These are phyloP conservation scores for Acephala macrosclerotiorum DNA, from an alignment of 2,329 filamentous ascomycete species.

Conservation along the genomic window DNA sequence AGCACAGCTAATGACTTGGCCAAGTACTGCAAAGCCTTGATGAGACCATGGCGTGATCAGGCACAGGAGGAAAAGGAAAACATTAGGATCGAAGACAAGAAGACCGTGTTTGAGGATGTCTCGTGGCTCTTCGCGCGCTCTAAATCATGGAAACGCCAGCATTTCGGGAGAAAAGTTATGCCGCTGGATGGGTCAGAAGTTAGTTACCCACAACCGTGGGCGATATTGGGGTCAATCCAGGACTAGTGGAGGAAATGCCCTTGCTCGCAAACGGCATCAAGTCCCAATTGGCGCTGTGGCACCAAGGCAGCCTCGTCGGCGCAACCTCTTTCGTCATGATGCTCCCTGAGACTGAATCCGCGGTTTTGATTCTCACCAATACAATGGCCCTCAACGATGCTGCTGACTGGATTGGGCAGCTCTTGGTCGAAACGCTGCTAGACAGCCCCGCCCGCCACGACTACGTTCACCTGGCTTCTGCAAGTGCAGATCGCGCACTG, in stretches of 20 bases:
- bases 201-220: slow-evolving; percentile 32
- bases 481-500: background rate
- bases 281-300: slow-evolving; percentile 34
- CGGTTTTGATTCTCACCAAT: slow-evolving; percentile 40
- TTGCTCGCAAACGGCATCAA: slow-evolving; percentile 6
- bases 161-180: slow-evolving; percentile 28
- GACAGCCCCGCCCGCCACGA: slow-evolving; percentile 24
- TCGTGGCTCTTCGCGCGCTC: slow-evolving; percentile 2
- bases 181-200: slow-evolving; percentile 38
- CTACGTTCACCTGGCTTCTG: slow-evolving; percentile 14
- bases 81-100: too few relatives aligned
- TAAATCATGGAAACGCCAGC: slow-evolving; percentile 8
- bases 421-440: slow-evolving; percentile 33
- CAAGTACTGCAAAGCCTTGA: slow-evolving; percentile 34
- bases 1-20: slow-evolving; percentile 39
- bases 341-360: slow-evolving; percentile 42
- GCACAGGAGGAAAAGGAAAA: slow-evolving; percentile 15
- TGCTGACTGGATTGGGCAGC: slow-evolving; percentile 36
- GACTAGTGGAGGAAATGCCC: slow-evolving; percentile 14
- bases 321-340: slow-evolving; percentile 34
- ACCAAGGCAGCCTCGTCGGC: slow-evolving; percentile 40
- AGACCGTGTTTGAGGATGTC: slow-evolving; percentile 5
- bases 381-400: slow-evolving; percentile 31
- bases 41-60: slow-evolving; percentile 26
- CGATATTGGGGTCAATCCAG: slow-evolving; percentile 21